Evolutionary conservation across 1,284 basidiomycete genomes (phyloP).

Genomic region (Heterobasidion parviporum): DNA sequence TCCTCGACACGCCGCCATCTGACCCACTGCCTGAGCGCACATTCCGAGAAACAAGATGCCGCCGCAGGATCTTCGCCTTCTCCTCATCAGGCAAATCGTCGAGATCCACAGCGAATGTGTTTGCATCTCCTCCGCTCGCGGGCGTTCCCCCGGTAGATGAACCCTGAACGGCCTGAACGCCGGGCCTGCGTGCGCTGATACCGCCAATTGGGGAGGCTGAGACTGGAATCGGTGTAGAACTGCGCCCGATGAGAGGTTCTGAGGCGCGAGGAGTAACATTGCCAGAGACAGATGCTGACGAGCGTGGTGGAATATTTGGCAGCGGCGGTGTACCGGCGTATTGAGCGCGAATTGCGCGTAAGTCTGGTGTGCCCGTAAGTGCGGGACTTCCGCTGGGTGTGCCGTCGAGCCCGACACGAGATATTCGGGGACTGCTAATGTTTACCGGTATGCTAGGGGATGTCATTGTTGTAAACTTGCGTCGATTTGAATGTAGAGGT

Average conservation of each 20-base stretch:
- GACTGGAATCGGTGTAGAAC: neutral
- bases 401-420: neutral
- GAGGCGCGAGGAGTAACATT: neutral
- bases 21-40: constrained; percentile 36
- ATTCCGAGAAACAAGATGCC: constrained; percentile 73
- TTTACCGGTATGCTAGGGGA: neutral
- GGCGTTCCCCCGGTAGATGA: neutral
- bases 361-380: neutral
- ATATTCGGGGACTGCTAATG: neutral
- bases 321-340: neutral
- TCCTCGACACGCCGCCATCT: constrained; percentile 20
- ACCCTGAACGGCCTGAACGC: constrained; percentile 6
- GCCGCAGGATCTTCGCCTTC: constrained; percentile 72
- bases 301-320: neutral
- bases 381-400: neutral
- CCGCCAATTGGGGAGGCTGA: constrained; percentile 16
- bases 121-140: constrained; percentile 16
- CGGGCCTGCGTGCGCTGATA: constrained; percentile 23
- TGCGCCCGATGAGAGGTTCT: neutral
- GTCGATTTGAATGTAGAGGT: neutral
- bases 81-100: constrained; percentile 70
- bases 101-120: constrained; percentile 23
- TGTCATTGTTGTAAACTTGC: neutral
- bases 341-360: neutral
- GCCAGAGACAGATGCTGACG: neutral